A percentile compares a stretch with the other conserved stretches of the same genome.
Conservation (phyloP, 1,284 basidiomycete species). For the Cerrena zonata region DNA sequence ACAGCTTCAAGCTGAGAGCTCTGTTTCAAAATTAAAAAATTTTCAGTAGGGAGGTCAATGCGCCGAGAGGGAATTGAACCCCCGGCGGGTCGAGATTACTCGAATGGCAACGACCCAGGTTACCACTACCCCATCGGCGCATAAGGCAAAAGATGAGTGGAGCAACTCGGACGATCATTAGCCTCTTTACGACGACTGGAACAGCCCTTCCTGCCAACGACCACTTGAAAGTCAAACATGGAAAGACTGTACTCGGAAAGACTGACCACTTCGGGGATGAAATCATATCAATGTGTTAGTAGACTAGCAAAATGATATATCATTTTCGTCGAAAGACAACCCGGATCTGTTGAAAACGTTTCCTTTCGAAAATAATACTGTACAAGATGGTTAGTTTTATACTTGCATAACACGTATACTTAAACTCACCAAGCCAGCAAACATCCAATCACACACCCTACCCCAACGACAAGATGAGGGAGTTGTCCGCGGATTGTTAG, state of each 20-base stretch:
- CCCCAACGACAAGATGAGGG: constrained; percentile 26
- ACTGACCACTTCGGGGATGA: no score
- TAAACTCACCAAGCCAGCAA: constrained; percentile 27
- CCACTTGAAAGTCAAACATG: no score
- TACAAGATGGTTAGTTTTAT: background rate
- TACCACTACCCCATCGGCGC: constrained; percentile 9
- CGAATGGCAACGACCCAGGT: constrained; percentile 8
- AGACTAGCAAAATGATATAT: no score
- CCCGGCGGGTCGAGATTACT: constrained; percentile 46
- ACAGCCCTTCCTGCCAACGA: no score
- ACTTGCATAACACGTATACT: background rate
- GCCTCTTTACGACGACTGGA: no score
- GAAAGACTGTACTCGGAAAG: no score
- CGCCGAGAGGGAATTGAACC: constrained; percentile 60
- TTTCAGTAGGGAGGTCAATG: background rate
- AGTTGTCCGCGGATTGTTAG: constrained; percentile 21
- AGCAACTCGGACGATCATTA: no score
- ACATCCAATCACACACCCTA: constrained; percentile 21
- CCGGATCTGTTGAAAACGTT: background rate
- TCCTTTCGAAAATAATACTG: background rate
- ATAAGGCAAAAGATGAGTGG: no score
- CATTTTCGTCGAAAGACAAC: background rate
- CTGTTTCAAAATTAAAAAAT: background rate
- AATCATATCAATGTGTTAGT: no score
- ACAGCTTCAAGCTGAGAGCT: no score